These are phyloP conservation scores for Tulasnella sp. DNA, from an alignment of 768 basidiomycete genomes.

Conservation along the genomic window DNA sequence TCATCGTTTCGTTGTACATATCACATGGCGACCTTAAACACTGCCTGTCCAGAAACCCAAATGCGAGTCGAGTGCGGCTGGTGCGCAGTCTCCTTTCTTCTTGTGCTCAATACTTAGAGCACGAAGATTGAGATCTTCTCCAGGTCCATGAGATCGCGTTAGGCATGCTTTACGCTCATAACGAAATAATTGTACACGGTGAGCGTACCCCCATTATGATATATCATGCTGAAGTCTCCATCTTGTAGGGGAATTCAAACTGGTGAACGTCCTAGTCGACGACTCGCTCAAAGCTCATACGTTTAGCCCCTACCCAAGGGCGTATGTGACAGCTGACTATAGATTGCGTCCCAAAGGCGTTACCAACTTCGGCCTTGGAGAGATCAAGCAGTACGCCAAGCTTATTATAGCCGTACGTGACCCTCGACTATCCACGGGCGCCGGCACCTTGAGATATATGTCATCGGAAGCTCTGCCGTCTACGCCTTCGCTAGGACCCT, in stretches of 20 bases:
- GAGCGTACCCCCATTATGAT: neutral
- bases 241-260: neutral
- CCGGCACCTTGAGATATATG: conserved; percentile 4
- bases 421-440: too few species aligned
- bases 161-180: neutral
- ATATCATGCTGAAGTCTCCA: neutral
- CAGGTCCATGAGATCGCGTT: neutral
- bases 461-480: neutral
- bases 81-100: neutral
- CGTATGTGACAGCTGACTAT: too few species aligned
- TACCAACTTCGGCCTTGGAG: neutral
- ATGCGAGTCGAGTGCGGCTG: neutral
- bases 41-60: neutral
- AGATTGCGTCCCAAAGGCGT: neutral
- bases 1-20: neutral
- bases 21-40: neutral
- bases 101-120: neutral
- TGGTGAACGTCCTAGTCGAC: neutral
- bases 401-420: neutral
- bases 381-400: neutral
- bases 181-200: neutral
- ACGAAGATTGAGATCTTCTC: neutral
- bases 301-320: neutral
- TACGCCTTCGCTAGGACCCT: neutral
- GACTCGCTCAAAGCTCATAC: neutral